Conservation (phyloP, 495 filamentous ascomycete species). For the Bacidia rubella region DNA sequence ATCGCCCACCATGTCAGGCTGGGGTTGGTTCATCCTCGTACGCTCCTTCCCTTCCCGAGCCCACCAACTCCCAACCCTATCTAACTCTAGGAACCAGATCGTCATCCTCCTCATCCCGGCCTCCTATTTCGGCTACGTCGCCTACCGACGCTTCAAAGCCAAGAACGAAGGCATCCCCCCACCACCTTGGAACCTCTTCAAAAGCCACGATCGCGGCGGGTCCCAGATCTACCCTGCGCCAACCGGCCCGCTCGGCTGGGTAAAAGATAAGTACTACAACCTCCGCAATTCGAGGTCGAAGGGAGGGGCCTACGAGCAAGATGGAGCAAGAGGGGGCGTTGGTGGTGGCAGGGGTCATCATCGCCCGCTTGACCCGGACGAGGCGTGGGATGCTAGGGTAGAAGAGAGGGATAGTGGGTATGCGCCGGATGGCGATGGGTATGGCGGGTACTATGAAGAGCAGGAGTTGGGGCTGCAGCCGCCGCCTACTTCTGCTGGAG, state of each 20-base stretch:
- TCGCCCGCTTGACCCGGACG: slow-evolving; percentile 46
- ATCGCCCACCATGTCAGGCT: slow-evolving; percentile 13
- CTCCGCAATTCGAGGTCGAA: slow-evolving; percentile 37
- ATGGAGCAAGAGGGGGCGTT: slow-evolving; percentile 23
- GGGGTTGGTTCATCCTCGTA: slow-evolving; percentile 17
- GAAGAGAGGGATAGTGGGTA: slow-evolving; percentile 25
- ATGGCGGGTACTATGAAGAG: slow-evolving; percentile 46
- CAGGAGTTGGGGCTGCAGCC: slow-evolving; percentile 41
- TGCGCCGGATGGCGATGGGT: slow-evolving; percentile 42
- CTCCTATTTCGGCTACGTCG: slow-evolving; percentile 34
- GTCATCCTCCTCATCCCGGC: slow-evolving; percentile 35
- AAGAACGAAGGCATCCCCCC: slow-evolving; percentile 49
- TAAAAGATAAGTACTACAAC: slow-evolving; percentile 33
- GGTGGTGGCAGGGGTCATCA: slow-evolving; percentile 13
- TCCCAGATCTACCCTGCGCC: slow-evolving; percentile 36
- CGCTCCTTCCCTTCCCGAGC: background rate
- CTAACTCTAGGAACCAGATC: too few species aligned
- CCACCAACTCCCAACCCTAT: background rate
- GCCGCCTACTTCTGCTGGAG: background rate
- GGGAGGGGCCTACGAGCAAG: slow-evolving; percentile 49
- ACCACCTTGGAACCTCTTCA: slow-evolving; percentile 49
- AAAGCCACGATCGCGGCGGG: slow-evolving; percentile 23
- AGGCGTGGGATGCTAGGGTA: slow-evolving; percentile 59
- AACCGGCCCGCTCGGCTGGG: slow-evolving; percentile 46
- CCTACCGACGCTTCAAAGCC: slow-evolving; percentile 47